A percentile compares a stretch with the other conserved stretches of the same genome.
These are phyloP conservation scores for Elongisporangium prolatum DNA, from an alignment of 352 stramenopile species.

Conservation along the genomic window DNA sequence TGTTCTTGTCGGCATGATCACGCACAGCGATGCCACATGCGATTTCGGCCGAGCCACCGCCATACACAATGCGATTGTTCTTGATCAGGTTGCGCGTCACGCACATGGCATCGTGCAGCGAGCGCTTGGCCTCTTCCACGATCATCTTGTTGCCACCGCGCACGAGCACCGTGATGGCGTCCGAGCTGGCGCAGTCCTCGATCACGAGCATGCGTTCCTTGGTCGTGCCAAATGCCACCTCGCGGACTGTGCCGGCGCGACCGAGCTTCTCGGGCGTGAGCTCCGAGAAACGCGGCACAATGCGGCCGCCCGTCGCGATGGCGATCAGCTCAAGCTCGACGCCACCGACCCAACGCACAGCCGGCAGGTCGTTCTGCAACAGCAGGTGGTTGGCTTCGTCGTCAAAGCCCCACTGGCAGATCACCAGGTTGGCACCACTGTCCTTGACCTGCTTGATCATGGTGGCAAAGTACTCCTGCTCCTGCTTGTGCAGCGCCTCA, in stretches of 20 bases:
- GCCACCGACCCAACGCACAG: constrained; percentile 98
- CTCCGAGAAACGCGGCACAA: constrained; percentile 98
- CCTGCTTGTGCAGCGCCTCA: constrained; percentile 94
- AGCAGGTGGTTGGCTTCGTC: constrained; percentile 99
- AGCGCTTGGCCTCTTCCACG: constrained; percentile 98
- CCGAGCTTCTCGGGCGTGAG: constrained; percentile 97
- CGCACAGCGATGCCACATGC: constrained; percentile 95
- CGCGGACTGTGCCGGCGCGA: constrained; percentile 90
- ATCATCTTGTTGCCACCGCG: constrained; percentile 99
- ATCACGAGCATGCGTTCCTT: constrained; percentile 98
- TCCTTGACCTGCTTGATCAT: constrained; percentile 99
- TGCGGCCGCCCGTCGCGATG: constrained; percentile 98
- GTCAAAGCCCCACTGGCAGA: constrained; percentile 99
- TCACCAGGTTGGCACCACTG: constrained; percentile 97
- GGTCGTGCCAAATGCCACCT: constrained; percentile 97
- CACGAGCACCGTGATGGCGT: constrained; percentile 98
- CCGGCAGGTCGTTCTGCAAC: constrained; percentile 95
- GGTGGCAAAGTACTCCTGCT: constrained; percentile 98
- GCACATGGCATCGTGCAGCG: constrained; percentile 99
- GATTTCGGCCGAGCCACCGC: constrained; percentile 96
- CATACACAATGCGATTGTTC: constrained; percentile 99
- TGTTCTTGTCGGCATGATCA: constrained; percentile 80
- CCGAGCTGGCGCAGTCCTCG: constrained; percentile 97
- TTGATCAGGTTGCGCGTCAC: constrained; percentile 99
- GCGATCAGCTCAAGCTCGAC: constrained; percentile 99